Conservation (phyloP, 208 protist species). For the Crithidia fasciculata region DNA sequence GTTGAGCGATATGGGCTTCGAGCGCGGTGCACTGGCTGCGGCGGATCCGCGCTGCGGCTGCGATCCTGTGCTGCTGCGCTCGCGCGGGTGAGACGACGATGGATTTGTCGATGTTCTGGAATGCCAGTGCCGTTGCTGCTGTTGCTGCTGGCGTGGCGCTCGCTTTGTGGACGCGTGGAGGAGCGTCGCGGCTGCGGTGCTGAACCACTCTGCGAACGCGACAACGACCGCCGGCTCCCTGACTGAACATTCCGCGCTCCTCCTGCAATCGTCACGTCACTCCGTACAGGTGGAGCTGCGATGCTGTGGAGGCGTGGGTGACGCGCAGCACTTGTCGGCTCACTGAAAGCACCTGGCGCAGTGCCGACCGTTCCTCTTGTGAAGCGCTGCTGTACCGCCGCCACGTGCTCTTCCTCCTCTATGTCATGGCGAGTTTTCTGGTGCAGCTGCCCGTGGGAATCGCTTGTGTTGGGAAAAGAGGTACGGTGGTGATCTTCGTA, state of each 20-base stretch:
- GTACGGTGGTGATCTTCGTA: not conserved
- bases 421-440: not conserved
- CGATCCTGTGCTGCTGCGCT: constrained; percentile 14
- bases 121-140: not conserved
- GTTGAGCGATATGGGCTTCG: constrained; percentile 34
- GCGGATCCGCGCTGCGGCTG: not conserved
- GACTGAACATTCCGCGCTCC: not conserved
- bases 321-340: not conserved
- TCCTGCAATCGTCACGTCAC: not conserved
- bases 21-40: not conserved
- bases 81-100: constrained; percentile 4
- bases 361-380: not conserved
- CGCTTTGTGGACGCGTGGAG: not conserved
- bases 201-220: not conserved
- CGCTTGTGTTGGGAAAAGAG: too few species aligned
- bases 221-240: not conserved
- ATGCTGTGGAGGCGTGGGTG: not conserved
- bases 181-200: not conserved
- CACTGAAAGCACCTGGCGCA: constrained; percentile 2
- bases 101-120: not conserved
- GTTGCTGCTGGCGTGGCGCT: not conserved
- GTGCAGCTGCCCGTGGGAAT: not conserved
- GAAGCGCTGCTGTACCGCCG: not conserved
- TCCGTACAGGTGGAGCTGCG: not conserved
- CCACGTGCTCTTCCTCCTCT: not conserved